Conservation (phyloP, 2,329 filamentous ascomycete genomes). For the Alternaria sp. region DNA sequence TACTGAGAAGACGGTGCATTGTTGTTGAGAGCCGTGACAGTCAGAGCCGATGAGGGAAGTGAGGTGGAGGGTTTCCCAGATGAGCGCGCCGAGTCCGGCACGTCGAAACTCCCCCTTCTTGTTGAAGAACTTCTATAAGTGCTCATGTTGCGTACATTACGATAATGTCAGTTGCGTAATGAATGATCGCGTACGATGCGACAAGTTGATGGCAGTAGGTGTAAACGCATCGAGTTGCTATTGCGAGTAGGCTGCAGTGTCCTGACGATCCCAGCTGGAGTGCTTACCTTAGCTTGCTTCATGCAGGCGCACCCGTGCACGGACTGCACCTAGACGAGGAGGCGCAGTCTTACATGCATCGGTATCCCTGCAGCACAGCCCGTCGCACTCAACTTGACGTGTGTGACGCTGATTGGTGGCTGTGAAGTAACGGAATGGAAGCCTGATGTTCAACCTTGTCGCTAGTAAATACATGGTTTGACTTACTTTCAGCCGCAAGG, state of each 20-base stretch:
- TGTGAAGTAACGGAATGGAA: not conserved
- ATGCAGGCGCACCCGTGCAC: slow-evolving; percentile 23
- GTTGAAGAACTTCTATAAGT: not conserved
- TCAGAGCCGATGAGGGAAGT: not conserved
- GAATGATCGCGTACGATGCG: not conserved
- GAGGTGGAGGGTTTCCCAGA: not conserved
- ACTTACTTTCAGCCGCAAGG: not conserved
- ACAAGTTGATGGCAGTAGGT: not conserved
- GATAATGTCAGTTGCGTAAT: not conserved
- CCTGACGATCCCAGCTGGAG: not conserved
- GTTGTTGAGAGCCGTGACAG: not conserved
- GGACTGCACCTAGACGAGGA: not conserved
- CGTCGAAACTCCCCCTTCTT: not conserved
- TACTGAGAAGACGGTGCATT: slow-evolving; percentile 2
- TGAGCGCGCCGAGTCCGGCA: not conserved
- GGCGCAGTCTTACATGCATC: not conserved
- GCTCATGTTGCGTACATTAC: not conserved
- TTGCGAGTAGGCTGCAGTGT: not conserved
- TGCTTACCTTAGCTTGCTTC: not conserved
- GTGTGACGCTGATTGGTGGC: slow-evolving; percentile 30
- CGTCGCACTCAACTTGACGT: slow-evolving; percentile 45
- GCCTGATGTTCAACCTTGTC: not conserved
- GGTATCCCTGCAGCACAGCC: slow-evolving; percentile 23
- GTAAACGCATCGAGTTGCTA: not conserved
- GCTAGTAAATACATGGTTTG: not conserved